A percentile compares a stretch with the other conserved stretches of the same genome.
Conservation (phyloP, 352 stramenopile species). For the Phytophthora tubulina region DNA sequence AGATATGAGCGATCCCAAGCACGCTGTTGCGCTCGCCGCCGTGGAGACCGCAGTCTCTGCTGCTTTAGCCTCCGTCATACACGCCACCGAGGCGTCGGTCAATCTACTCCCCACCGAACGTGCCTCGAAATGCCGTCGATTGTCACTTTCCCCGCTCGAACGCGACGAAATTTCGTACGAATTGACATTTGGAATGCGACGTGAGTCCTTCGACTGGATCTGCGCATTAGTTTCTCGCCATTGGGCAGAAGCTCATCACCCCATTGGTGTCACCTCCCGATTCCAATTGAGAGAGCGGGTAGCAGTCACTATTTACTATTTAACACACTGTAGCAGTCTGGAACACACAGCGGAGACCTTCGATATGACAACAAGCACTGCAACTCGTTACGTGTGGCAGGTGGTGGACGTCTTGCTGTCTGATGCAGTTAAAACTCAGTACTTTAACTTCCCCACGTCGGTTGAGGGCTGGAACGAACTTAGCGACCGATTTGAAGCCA, state of each 20-base stretch:
- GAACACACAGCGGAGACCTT: constrained; percentile 10
- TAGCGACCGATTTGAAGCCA: constrained; percentile 26
- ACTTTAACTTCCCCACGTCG: constrained; percentile 19
- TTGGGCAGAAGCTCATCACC: constrained; percentile 6
- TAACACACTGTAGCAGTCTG: constrained; percentile 16
- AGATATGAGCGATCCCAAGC: constrained; percentile 22
- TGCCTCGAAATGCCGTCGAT: constrained; percentile 18
- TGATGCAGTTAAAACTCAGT: constrained; percentile 27
- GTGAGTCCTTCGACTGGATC: constrained; percentile 31
- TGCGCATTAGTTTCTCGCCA: constrained; percentile 15
- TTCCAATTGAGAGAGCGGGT: constrained; percentile 23
- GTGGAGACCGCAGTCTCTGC: constrained; percentile 22
- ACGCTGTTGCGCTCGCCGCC: constrained; percentile 10
- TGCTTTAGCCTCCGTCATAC: constrained; percentile 19
- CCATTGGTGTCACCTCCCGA: background rate
- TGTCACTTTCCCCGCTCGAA: constrained; percentile 16
- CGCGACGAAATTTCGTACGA: constrained; percentile 15
- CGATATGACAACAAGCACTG: constrained; percentile 13
- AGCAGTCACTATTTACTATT: constrained; percentile 27
- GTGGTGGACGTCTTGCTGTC: constrained; percentile 30
- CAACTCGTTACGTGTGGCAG: constrained; percentile 31
- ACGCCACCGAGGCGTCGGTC: background rate
- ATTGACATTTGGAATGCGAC: constrained; percentile 13
- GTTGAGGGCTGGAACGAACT: constrained; percentile 26
- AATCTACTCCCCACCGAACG: background rate